These are phyloP conservation scores for Ascomycota sp. DNA, from an alignment of 2,329 filamentous ascomycete species.

Conservation along the genomic window DNA sequence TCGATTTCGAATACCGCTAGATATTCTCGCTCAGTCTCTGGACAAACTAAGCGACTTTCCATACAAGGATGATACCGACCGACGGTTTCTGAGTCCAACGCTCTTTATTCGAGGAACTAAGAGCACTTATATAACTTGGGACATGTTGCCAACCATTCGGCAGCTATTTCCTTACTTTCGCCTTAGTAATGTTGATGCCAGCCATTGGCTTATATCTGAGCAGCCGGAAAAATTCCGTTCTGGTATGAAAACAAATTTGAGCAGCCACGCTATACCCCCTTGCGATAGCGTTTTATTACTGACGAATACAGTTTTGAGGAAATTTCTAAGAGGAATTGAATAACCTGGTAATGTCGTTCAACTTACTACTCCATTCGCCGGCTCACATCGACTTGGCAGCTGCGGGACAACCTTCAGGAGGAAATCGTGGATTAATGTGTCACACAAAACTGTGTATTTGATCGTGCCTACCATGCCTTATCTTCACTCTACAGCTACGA, in stretches of 20 bases:
- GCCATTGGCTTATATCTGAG: slow-evolving; percentile 84
- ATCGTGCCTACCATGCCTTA: no score
- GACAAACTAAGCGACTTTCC: slow-evolving; percentile 76
- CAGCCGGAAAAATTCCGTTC: slow-evolving; percentile 58
- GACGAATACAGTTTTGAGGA: no score
- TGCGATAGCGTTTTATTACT: no score
- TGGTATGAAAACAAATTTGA: slow-evolving; percentile 24
- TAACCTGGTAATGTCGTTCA: no score
- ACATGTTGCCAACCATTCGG: slow-evolving; percentile 58
- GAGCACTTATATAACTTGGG: slow-evolving; percentile 65
- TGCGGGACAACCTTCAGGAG: no score
- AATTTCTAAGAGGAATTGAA: no score
- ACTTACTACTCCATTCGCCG: no score
- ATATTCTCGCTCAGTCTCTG: slow-evolving; percentile 45
- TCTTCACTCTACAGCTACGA: no score
- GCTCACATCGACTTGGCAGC: no score
- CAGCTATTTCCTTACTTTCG: slow-evolving; percentile 65
- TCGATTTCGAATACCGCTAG: slow-evolving; percentile 63
- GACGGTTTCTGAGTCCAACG: slow-evolving; percentile 54
- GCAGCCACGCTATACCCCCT: no score
- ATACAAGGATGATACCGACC: slow-evolving; percentile 48
- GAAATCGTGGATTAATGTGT: no score
- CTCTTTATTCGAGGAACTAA: slow-evolving; percentile 62
- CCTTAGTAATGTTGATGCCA: slow-evolving; percentile 53
- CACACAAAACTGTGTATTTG: no score